A percentile compares a stretch with the other conserved stretches of the same genome.
Evolutionary conservation across 2,329 filamentous ascomycete species (phyloP).

Genomic region (Pyrenophora teres): DNA sequence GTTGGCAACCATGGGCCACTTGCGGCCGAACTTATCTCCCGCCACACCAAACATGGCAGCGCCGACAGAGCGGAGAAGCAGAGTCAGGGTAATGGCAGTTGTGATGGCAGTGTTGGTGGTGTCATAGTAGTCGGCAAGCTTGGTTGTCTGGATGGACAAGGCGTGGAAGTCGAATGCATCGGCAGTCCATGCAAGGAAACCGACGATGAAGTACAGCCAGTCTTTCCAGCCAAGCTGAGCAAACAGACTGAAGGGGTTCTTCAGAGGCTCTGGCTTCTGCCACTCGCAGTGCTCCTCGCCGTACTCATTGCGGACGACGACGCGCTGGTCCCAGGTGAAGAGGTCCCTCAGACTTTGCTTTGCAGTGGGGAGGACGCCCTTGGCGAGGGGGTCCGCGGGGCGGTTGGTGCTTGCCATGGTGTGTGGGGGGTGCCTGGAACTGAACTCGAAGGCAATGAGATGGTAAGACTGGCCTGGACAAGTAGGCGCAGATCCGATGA

Average conservation of each 20-base stretch:
- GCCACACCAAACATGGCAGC: conserved; percentile 77
- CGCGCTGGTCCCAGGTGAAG: conserved; percentile 75
- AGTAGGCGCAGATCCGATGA: conserved; percentile 26
- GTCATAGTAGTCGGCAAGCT: conserved; percentile 65
- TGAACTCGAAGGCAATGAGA: conserved; percentile 9
- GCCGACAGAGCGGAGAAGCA: conserved; percentile 75
- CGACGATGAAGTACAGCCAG: conserved; percentile 77
- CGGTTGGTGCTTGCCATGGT: conserved; percentile 47
- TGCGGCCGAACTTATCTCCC: conserved; percentile 78
- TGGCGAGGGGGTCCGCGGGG: conserved; percentile 69
- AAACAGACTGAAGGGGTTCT: conserved; percentile 73
- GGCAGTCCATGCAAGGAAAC: conserved; percentile 76
- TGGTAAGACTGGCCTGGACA: conserved; percentile 6
- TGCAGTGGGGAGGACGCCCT: conserved; percentile 66
- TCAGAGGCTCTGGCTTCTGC: conserved; percentile 67
- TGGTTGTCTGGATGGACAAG: conserved; percentile 75
- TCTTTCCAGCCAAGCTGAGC: conserved; percentile 66
- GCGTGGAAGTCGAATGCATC: conserved; percentile 87
- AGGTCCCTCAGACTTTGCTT: conserved; percentile 68
- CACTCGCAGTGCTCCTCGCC: conserved; percentile 71
- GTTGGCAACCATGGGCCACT: conserved; percentile 83
- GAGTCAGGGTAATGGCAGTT: conserved; percentile 74
- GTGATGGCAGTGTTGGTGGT: conserved; percentile 70
- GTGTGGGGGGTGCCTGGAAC: conserved; percentile 8
- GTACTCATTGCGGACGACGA: conserved; percentile 66